A percentile compares a stretch with the other conserved stretches of the same genome.
These are phyloP conservation scores for Fusarium tricinctum DNA, from an alignment of 2,329 filamentous ascomycete species.

Conservation along the genomic window DNA sequence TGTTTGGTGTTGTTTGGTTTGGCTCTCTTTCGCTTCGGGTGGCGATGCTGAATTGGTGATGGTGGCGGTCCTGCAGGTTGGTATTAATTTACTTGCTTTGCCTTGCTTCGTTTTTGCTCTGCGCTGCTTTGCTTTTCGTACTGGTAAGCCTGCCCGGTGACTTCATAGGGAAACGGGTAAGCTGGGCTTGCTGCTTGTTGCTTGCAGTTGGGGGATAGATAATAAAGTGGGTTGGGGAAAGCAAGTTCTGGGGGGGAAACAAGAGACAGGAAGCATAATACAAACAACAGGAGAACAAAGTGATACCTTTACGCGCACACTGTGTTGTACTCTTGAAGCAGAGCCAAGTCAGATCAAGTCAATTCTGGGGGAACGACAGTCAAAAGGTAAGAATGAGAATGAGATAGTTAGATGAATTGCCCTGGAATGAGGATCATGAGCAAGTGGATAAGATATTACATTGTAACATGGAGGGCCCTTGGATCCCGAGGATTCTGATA, in stretches of 20 bases:
- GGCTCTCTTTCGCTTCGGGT: slow-evolving; percentile 22
- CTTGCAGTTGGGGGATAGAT: slow-evolving; percentile 12
- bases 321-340: slow-evolving; percentile 25
- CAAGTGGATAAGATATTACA: slow-evolving; percentile 38
- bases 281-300: slow-evolving; percentile 9
- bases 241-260: slow-evolving; percentile 26
- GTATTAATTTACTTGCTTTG: slow-evolving; percentile 34
- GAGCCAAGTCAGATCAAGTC: slow-evolving; percentile 2
- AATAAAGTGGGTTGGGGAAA: slow-evolving; percentile 36
- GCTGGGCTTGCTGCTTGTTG: slow-evolving; percentile 3
- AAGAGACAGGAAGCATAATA: slow-evolving; percentile 24
- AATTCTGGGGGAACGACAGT: slow-evolving; percentile 26
- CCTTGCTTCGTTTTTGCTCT: slow-evolving; percentile 32
- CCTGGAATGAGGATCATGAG: slow-evolving; percentile 17
- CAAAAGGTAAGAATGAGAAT: slow-evolving; percentile 22
- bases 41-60: slow-evolving; percentile 34
- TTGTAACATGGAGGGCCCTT: slow-evolving; percentile 32
- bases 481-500: slow-evolving; percentile 28
- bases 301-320: slow-evolving; percentile 32
- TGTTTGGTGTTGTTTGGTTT: slow-evolving; percentile 7
- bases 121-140: slow-evolving; percentile 30
- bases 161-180: slow-evolving; percentile 33
- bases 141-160: slow-evolving; percentile 34
- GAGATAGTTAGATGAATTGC: slow-evolving; percentile 36
- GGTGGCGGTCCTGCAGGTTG: slow-evolving; percentile 31